These are phyloP conservation scores for Haberlea rhodopensis DNA, from an alignment of 257 asterid genomes.

Conservation along the genomic window DNA sequence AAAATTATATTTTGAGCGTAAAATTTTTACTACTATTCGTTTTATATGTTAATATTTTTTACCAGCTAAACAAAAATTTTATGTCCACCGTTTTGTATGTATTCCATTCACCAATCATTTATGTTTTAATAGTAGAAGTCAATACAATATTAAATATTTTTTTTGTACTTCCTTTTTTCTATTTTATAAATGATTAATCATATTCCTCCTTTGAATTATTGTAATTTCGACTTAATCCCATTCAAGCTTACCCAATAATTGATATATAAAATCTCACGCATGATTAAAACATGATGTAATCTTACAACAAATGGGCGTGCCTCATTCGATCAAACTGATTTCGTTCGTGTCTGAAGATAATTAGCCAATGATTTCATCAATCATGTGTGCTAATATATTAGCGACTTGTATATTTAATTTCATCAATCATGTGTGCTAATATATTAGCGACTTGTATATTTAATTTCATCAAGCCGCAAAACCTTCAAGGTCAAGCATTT, in stretches of 20 bases:
- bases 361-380: not conserved
- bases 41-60: too few species aligned
- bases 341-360: too few species aligned
- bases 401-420: slow-evolving; percentile 23
- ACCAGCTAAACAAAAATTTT: too few species aligned
- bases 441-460: not conserved
- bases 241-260: too few species aligned
- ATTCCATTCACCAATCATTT: too few species aligned
- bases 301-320: slow-evolving; percentile 17
- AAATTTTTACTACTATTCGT: too few species aligned
- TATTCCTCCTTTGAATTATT: not conserved
- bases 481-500: slow-evolving; percentile 7
- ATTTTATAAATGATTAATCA: not conserved
- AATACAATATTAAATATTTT: too few species aligned
- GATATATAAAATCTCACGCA: slow-evolving; percentile 26
- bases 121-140: too few species aligned
- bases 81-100: too few species aligned
- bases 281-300: slow-evolving; percentile 32
- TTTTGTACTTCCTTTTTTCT: too few species aligned
- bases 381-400: not conserved
- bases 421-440: not conserved
- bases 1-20: too few species aligned
- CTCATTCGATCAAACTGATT: slow-evolving; percentile 37
- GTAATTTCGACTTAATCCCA: not conserved
- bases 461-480: not conserved